These are phyloP conservation scores for Ceratobasidium sp. DNA, from an alignment of 1,284 basidiomycete species.

Conservation along the genomic window DNA sequence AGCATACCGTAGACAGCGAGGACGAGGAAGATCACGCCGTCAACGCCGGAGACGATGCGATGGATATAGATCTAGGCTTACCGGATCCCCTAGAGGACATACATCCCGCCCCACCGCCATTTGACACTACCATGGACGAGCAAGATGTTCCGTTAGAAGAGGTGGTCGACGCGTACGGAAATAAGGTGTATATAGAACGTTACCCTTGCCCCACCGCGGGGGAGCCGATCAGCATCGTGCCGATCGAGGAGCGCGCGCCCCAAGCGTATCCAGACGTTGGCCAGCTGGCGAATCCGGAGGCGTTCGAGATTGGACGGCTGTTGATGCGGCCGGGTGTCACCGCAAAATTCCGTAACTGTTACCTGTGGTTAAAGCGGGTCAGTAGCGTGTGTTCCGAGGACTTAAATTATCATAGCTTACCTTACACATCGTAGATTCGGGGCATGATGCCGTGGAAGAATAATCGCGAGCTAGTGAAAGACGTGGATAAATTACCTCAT, in stretches of 20 bases:
- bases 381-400: not conserved
- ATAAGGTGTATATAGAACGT: no score
- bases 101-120: no score
- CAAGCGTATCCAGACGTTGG: not conserved
- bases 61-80: no score
- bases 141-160: no score
- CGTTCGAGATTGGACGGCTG: slow-evolving; percentile 8
- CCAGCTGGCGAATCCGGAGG: not conserved
- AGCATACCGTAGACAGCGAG: not conserved
- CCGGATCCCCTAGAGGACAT: no score
- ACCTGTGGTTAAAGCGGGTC: slow-evolving; percentile 2
- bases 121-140: no score
- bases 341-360: not conserved
- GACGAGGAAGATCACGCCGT: not conserved
- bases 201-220: not conserved
- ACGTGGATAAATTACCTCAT: slow-evolving; percentile 32
- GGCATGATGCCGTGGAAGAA: not conserved
- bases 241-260: no score
- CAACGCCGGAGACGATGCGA: no score
- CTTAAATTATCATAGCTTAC: not conserved
- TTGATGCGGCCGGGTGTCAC: slow-evolving; percentile 11
- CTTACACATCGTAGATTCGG: not conserved
- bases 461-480: slow-evolving; percentile 18
- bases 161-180: no score
- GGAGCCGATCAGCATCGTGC: no score